Evolutionary conservation across 441 rosid species (phyloP), one percentile per base, ranked within the genome.

Genomic region (Manihot esculenta): DNA sequence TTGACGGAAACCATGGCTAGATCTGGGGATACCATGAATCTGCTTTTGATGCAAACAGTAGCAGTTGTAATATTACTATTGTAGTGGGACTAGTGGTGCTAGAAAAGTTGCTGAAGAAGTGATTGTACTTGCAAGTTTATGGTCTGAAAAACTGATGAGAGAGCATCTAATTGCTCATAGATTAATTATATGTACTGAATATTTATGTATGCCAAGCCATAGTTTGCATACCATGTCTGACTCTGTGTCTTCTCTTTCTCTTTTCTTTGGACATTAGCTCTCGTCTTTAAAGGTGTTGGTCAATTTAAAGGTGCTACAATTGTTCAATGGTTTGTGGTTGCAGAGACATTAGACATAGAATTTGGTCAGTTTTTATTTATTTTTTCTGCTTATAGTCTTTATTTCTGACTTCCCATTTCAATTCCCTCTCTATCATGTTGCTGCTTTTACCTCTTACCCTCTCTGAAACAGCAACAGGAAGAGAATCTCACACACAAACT

Each of bases 1-100:
- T 42, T 56, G 77, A 24, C 33, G 72, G 30, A 62, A 77, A 53
- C 49, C 45, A 48, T 48, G 66, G 26, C 61, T 72, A 77, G 76
- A 81, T 79, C 84, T 77, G 79, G 68, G 66, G 58, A 64, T 68
- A 66, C 76, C 72, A 45, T 69, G 77, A 69, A 74, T 76, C 80
- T 76, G 68, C 77, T 79, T 69, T 81, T 30, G 79, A 77, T 77
- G 81, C 76, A 74, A 81, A 79, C 83, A 69, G 76, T 77, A 33
- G 38, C 6, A 33, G 50, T 63, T 65, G 77, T 75, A 63, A 44
- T 24, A 56, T 56, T 24, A 26, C n/a, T 63, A 65, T 7, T 5
- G 77, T 71, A 57, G 54, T 68, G 49, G 55, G 56, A 24, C 47
- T 59, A 64, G 42, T 68, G 35, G 73, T 55, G 69, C 67, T 71